Evolutionary conservation across 23 red algal species (phyloP), one percentile per base, ranked within the genome.

Genomic region (Cyanidium caldarium): DNA sequence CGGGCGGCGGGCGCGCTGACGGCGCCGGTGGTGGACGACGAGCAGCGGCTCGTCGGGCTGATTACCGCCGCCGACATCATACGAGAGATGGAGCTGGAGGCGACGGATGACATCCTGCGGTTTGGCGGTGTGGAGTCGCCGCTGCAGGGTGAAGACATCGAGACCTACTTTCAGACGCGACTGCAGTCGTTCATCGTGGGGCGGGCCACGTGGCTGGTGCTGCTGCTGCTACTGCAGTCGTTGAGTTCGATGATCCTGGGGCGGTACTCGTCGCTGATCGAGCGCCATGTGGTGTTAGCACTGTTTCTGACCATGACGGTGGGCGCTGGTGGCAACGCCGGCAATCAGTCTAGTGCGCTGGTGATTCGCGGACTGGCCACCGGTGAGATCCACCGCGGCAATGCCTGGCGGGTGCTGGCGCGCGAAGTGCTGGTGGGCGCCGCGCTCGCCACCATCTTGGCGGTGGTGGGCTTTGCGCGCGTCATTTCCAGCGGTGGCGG

Each of bases 11-110:
- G 51, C 7, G 51, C 51, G 31, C 51, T 61, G 67, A 72, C 42
- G 31, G 77, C 77, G 2, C 77, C 77, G 1, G 77, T 81, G 37
- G 77, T 81, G 38, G 77, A 81, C 31, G 23, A 19, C 33, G 77
- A 72, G 34, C 2, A 34, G 7, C 46, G 44, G 0, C 44, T 81
- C 34, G 3, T 81, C 3, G 77, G 77, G 29, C 28, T 81, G 1
- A 16, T 81, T 17, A 81, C 44, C 39, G 77, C 77, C 0, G 57
- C 39, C 12, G 77, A 81, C 30, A 70, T 81, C 37, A 71, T 81
- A 33, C 77, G 66, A 33, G 77, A 81, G 35, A 58, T 81, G 46
- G 77, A 81, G 39, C 61, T 81, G 28, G 77, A 81, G n/a, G 77
- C 77, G 21, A 56, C 77, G 13, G 77, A 81, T 15, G 77, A 81